Percentiles rank a stretch among this genome's conserved stretches.
Conservation (phyloP, 2,329 filamentous ascomycete species). For the Pseudodiploospora longispora region DNA sequence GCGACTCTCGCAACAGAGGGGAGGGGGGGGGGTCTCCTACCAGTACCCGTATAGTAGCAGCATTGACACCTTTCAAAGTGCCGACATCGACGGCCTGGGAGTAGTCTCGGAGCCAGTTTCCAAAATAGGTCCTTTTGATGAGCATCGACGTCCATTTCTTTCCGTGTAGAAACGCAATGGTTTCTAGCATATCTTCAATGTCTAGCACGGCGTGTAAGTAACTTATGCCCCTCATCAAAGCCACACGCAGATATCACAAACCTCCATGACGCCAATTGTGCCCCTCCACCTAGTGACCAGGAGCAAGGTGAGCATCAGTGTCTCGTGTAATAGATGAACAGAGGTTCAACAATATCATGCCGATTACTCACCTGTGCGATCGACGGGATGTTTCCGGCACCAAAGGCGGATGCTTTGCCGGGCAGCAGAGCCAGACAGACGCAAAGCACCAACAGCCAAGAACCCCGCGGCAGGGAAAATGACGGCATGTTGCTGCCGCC, state of each 20-base stretch:
- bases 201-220: conserved; percentile 33
- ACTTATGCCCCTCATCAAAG: background rate
- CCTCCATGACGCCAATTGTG: conserved; percentile 64
- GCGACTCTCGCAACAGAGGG: background rate
- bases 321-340: too few species aligned
- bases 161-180: conserved; percentile 65
- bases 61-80: conserved; percentile 69
- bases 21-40: conserved; percentile 26
- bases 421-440: conserved; percentile 51
- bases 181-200: conserved; percentile 76
- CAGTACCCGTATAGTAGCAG: conserved; percentile 68
- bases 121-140: conserved; percentile 73
- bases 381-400: conserved; percentile 64
- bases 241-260: conserved; percentile 15
- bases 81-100: conserved; percentile 77
- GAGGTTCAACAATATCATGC: background rate
- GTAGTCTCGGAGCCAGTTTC: conserved; percentile 82
- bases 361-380: conserved; percentile 37
- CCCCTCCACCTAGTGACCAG: conserved; percentile 48
- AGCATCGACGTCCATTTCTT: conserved; percentile 80
- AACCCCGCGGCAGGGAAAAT: conserved; percentile 37
- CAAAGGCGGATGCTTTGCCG: conserved; percentile 52
- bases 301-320: too few species aligned
- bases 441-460: conserved; percentile 43
- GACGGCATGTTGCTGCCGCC: conserved; percentile 37